Base-by-base conservation (phyloP, 768 basidiomycete genomes). In the Sarcodon sp. region DNA sequence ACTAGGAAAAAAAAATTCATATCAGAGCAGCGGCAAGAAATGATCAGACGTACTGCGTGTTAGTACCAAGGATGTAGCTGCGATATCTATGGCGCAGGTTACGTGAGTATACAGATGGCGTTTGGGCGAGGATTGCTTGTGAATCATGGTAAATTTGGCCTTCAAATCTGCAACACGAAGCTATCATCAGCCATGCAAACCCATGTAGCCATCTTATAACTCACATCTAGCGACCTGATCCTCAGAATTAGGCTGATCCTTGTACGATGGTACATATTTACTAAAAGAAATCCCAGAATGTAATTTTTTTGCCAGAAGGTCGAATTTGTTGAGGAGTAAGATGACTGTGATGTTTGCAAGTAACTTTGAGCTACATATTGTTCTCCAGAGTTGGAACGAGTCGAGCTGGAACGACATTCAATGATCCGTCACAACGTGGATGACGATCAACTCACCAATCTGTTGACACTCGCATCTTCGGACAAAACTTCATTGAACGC, bases 401-500 rank as follows among this genome's bases (percentile, higher is more conserved):
- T 81, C 80, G 35, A 69, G 66, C 77, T 80, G 41, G 13, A 15
- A 8, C 8, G 16, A 13, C 7, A 33, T 13, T 47, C 15, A 38
- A 46, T 18, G 8, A 15, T 7, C 7, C 37, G 45, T 39, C 45
- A 4, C 18, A 46, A 21, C 43, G 11, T 18, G 38, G 27, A 46
- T 45, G 32, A 48, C 46, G 33, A 43, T 15, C n/a, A 1, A 59
- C 69, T 16, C 51, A 80, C 79, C 59, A 84, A 63, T 45, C 80
- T 72, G 54, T 83, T 83, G 3, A 79, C 66, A 18, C 54, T 67
- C 32, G 66, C 64, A 56, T 81, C 79, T 57, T 82, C 81, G 3
- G 69, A 66, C 5, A 82, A 66, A n/a, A 69, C 66, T 60, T 80
- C 75, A 57, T 81, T 75, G 59, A 82, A 84, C 3, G 73, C 76